Base-by-base conservation (phyloP, 2,329 filamentous ascomycete genomes). In the Colletotrichum truncatum region DNA sequence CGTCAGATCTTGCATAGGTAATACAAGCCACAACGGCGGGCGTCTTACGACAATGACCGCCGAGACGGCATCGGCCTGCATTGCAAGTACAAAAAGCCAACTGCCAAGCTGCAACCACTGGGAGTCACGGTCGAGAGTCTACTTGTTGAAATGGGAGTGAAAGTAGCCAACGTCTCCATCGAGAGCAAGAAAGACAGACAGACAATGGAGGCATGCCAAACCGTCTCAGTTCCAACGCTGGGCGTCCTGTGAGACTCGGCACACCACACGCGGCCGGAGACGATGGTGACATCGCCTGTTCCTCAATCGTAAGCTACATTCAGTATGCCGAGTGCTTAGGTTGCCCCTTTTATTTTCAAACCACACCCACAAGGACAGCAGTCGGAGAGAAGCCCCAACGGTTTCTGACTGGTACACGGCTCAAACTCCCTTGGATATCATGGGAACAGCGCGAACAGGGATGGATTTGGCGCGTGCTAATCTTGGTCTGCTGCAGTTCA, bases 261-360 rank as follows among this genome's bases (percentile, higher is more conserved):
- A 30, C 12, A n/a, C 48, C 30, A 36, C 12, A 11, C 48, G 30
- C 14, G 30, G 14, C 30, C 48, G 16, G 48, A 36, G 28, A 30
- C 25, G 48, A 51, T 30, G 30, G 48, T 51, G 30, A 36, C 18
- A 25, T 51, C 28, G 48, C 6, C 26, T 34, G 18, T 6, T 34
- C 48, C 18, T 6, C 30, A 51, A 16, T 51, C 48, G 30, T 51
- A 36, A 51, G 48, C 30, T 36, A 36, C 8, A 23, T 25, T 30
- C 30, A n/a, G 25, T 30, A 51, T 51, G 48, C 46, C 48, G 48
- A 18, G 30, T 51, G 48, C 48, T 51, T 34, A 51, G 48, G 48
- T 30, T 30, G 11, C 30, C 30, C n/a, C 45, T 26, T 7, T 18
- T 28, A 25, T 25, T 28, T 26, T 32, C 45, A 49, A 30, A 14